Base-by-base conservation (phyloP, 768 basidiomycete species). In the Cystoderma amianthinum region DNA sequence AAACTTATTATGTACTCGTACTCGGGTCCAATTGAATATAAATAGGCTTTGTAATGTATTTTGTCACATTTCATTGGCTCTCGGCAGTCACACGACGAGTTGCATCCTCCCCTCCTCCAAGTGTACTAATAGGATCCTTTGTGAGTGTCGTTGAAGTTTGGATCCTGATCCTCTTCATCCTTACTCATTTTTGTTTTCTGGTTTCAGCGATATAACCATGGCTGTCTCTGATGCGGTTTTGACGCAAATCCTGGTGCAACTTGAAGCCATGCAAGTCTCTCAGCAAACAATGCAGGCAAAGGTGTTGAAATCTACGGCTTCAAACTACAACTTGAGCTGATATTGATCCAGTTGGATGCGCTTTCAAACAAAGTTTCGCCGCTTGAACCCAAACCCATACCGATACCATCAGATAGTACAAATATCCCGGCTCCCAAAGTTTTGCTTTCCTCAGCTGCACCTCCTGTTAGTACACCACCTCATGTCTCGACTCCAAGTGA, bases 201-300 rank as follows among this genome's bases (percentile, higher is more conserved):
- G n/a, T n/a, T n/a, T 15, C 9, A 15, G 15, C 15, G 10, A 9
- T 30, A 9, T 30, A 9, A 49, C 33, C 20, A 70, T 71, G 71
- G 43, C 69, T 1, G 55, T 56, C 9, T 65, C 73, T 38, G 82
- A 85, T 44, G 77, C 79, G 10, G 59, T 81, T 5, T 65, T 92
- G 36, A 71, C 73, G 0, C 83, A 89, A 58, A 90, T 92, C 42
- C 69, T 90, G 6, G 62, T 67, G 4, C 82, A 83, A 61, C 74
- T 92, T 40, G 71, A 83, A 49, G 67, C 75, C 3, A 68, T 92
- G 53, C 82, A 86, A 57, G 61, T 82, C 36, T 78, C 78, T 37
- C 86, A 91, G 56, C 84, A 88, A 59, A 71, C 78, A 0, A 67
- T 91, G 53, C 83, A 88, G 49, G 80, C 84, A 17, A 87, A 92